phyloP scores from a whole-genome alignment of 139 green algal genomes.

The Nannochloris sp. region DNA sequence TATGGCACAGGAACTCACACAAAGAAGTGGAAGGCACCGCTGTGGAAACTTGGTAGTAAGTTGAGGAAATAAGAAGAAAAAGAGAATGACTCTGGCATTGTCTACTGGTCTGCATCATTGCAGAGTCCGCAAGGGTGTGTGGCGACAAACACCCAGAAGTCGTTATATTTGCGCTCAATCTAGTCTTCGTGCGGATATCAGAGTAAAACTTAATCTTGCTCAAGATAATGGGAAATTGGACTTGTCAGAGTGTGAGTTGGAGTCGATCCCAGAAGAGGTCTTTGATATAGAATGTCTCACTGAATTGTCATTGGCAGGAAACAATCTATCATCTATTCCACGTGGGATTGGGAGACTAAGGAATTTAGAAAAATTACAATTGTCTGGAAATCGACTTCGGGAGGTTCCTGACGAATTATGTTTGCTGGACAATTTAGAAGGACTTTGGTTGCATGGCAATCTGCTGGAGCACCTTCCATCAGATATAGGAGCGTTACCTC shows the following conservation, averaged over 20 bases:
- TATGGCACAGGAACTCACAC: not conserved
- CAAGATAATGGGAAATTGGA: conserved; percentile 47
- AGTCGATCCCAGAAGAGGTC: conserved; percentile 32
- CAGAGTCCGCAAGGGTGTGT: too few relatives aligned
- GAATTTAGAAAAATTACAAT: conserved; percentile 45
- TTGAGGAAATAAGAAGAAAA: not conserved
- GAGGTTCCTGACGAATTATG: conserved; percentile 36
- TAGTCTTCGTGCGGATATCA: conserved; percentile 1
- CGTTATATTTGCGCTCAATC: not conserved
- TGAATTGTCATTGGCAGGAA: conserved; percentile 62
- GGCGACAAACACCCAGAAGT: not conserved
- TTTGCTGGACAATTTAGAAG: conserved; percentile 38
- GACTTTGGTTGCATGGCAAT: conserved; percentile 62
- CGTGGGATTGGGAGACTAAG: conserved; percentile 25
- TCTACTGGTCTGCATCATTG: too few relatives aligned
- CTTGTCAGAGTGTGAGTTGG: conserved; percentile 50
- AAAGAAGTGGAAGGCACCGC: not conserved
- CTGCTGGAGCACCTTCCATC: conserved; percentile 43
- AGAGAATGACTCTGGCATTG: too few relatives aligned
- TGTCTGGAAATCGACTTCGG: conserved; percentile 61
- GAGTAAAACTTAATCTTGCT: conserved; percentile 32
- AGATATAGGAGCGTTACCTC: conserved; percentile 33
- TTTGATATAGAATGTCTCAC: conserved; percentile 34
- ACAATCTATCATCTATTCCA: conserved; percentile 40
- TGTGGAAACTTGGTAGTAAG: not conserved